These are phyloP conservation scores for Zasmidium citrigriseum DNA, from an alignment of 2,329 filamentous ascomycete species.

Conservation along the genomic window DNA sequence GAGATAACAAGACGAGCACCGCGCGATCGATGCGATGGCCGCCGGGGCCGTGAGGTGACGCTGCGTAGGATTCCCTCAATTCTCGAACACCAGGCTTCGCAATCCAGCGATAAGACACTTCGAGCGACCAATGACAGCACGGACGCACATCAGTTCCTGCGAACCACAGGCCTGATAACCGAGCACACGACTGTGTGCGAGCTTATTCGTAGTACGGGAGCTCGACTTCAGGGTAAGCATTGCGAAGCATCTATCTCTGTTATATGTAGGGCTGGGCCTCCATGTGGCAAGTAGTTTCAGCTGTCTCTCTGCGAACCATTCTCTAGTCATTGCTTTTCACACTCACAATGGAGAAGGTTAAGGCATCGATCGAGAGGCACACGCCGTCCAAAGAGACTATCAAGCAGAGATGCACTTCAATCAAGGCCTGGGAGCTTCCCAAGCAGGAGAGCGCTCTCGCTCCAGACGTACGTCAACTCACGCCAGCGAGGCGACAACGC, in stretches of 20 bases:
- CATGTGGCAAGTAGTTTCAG: neutral
- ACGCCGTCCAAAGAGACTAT: conserved; percentile 39
- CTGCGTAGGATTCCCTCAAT: neutral
- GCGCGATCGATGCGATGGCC: neutral
- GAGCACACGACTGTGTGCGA: neutral
- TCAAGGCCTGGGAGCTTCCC: conserved; percentile 50
- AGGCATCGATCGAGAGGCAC: conserved; percentile 29
- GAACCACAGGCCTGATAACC: conserved; percentile 7
- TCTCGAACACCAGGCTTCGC: conserved; percentile 1
- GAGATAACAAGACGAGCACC: conserved; percentile 8
- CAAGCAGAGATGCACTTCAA: conserved; percentile 43
- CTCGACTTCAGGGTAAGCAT: neutral
- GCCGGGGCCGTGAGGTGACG: neutral
- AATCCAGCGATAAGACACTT: conserved; percentile 13
- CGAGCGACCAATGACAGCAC: conserved; percentile 14
- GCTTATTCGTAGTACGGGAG: neutral
- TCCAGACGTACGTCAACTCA: conserved; percentile 30
- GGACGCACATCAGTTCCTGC: conserved; percentile 1
- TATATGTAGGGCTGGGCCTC: neutral
- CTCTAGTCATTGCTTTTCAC: neutral
- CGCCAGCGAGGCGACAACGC: neutral
- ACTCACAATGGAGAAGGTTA: conserved; percentile 7
- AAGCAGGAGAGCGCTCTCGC: conserved; percentile 52
- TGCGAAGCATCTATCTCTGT: neutral
- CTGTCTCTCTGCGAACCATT: neutral